These are phyloP conservation scores for Urtica urens DNA, from an alignment of 306 rosid genomes.

Conservation along the genomic window DNA sequence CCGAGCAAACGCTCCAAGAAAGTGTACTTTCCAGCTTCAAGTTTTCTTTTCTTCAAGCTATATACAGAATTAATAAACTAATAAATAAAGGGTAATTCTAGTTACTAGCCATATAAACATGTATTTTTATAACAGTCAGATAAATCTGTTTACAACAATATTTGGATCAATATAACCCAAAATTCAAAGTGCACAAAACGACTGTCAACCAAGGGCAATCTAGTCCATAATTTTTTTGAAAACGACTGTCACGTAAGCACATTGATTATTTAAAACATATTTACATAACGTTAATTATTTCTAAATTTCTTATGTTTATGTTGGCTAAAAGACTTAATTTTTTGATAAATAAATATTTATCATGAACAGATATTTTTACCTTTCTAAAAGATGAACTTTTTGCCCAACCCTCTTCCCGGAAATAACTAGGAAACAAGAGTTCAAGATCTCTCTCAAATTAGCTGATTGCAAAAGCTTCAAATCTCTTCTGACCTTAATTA, in stretches of 20 bases:
- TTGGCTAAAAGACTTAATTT: neutral
- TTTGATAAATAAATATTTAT: neutral
- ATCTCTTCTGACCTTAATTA: slow-evolving; percentile 66
- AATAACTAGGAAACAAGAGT: slow-evolving; percentile 52
- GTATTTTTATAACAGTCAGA: too few relatives aligned
- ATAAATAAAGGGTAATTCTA: slow-evolving; percentile 8
- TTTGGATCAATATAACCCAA: too few relatives aligned
- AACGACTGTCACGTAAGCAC: slow-evolving; percentile 2
- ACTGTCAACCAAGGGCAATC: too few relatives aligned
- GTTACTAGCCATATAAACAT: too few relatives aligned
- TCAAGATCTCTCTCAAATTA: slow-evolving; percentile 60
- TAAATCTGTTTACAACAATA: too few relatives aligned
- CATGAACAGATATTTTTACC: slow-evolving; percentile 24
- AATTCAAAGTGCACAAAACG: too few relatives aligned
- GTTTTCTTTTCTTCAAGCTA: slow-evolving; percentile 79
- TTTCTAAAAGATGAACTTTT: slow-evolving; percentile 65
- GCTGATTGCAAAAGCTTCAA: slow-evolving; percentile 43
- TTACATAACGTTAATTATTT: too few relatives aligned
- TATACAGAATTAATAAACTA: too few relatives aligned
- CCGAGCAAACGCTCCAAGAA: slow-evolving; percentile 79
- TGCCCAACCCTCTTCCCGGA: slow-evolving; percentile 64
- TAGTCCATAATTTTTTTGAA: too few relatives aligned
- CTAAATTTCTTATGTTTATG: too few relatives aligned
- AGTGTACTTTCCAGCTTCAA: slow-evolving; percentile 40
- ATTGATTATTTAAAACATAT: too few relatives aligned